Base-by-base conservation (phyloP, 495 filamentous ascomycete species). In the Cercophora newfieldiana region DNA sequence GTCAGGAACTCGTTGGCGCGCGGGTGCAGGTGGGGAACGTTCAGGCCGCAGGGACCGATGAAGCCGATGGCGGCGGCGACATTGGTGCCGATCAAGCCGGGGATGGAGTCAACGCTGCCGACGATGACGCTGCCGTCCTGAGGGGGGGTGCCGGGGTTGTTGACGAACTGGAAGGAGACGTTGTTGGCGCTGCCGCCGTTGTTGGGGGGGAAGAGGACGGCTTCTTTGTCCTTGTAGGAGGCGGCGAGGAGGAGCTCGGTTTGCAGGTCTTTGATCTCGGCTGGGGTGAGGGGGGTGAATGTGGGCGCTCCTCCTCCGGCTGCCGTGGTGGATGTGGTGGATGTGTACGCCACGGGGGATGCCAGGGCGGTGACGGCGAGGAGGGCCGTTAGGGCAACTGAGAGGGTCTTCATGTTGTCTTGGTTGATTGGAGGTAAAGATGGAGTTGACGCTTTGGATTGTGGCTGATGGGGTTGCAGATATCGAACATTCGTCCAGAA, bases 11-110 rank as follows among this genome's bases (percentile, higher is more conserved):
- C 80, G 21, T 73, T 74, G 48, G 73, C 78, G 49, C 81, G 77
- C 47, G 79, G 79, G 72, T 83, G 80, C 16, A 72, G 72, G 71
- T 83, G 80, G 4, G 81, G 79, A 0, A 77, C 79, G 67, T 83
- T 83, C 55, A 83, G 74, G 33, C 81, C 79, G 71, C 80, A 83
- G 16, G 78, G 77, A 8, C 71, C 74, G 37, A 83, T 64, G 70
- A 83, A 83, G 10, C 79, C 79, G n/a, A 81, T 67, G 24, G 74
- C 70, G 64, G 74, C 73, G 54, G 69, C 68, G 24, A 77, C 73
- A 30, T 73, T 72, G 3, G 73, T 77, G 26, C 73, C 77, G 49
- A 80, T 77, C 25, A 83, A 69, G 0, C 78, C 74, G 1, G 79
- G 80, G 65, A 81, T 81, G n/a, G 70, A 71, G 64, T 78, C 71